Conservation (phyloP, 495 filamentous ascomycete genomes). For the Aspergillus nidulans region DNA sequence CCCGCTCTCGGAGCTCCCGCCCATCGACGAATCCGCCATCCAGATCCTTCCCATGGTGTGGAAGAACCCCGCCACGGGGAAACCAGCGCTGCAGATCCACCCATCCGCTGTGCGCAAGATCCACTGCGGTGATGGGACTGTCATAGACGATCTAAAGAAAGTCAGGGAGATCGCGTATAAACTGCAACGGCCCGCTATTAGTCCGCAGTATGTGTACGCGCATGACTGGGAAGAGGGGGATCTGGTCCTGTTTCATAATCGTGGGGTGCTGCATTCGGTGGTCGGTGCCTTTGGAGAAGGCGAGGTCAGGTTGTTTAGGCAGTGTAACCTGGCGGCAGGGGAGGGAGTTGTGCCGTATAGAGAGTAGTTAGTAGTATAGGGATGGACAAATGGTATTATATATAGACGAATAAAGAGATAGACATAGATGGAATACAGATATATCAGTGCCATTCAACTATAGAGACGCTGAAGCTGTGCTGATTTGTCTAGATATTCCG, state of each 20-base stretch:
- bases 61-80: slow-evolving; percentile 65
- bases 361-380: no score
- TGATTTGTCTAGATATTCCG: no score
- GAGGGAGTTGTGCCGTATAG: neutral
- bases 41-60: slow-evolving; percentile 67
- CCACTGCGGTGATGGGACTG: slow-evolving; percentile 56
- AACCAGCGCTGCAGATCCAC: slow-evolving; percentile 65
- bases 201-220: slow-evolving; percentile 60
- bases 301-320: slow-evolving; percentile 66
- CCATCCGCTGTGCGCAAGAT: slow-evolving; percentile 62
- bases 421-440: no score
- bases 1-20: slow-evolving; percentile 51
- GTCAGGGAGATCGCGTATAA: slow-evolving; percentile 65
- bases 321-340: slow-evolving; percentile 66
- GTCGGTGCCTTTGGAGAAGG: slow-evolving; percentile 68
- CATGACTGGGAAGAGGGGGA: slow-evolving; percentile 75
- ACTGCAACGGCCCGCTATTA: slow-evolving; percentile 67
- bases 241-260: slow-evolving; percentile 69
- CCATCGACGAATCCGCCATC: slow-evolving; percentile 59
- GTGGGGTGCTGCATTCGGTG: slow-evolving; percentile 66
- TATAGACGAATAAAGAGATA: no score
- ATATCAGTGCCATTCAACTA: no score
- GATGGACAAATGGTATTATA: no score
- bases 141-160: slow-evolving; percentile 58
- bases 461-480: no score